Evolutionary conservation across 2,329 filamentous ascomycete genomes (phyloP).

Genomic region (Paraconiothyrium brasiliense): DNA sequence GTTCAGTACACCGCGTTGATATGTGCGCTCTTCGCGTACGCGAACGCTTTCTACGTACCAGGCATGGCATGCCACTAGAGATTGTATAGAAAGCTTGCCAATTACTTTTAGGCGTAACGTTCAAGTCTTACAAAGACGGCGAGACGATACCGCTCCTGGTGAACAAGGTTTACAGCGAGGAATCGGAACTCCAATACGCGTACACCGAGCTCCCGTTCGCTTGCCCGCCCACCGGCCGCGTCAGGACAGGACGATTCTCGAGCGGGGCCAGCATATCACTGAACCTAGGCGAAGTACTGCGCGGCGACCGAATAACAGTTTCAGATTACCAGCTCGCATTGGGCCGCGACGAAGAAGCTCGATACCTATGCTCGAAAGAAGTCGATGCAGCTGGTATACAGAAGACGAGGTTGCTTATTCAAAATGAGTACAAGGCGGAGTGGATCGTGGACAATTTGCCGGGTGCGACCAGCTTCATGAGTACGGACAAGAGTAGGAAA

Average conservation of each 20-base stretch:
- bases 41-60: slow-evolving; percentile 83
- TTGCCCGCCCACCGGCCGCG: slow-evolving; percentile 77
- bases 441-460: slow-evolving; percentile 95
- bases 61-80: slow-evolving; percentile 60
- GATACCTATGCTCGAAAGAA: slow-evolving; percentile 74
- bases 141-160: slow-evolving; percentile 85
- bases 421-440: slow-evolving; percentile 84
- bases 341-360: slow-evolving; percentile 77
- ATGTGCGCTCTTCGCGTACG: slow-evolving; percentile 48
- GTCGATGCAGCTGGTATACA: slow-evolving; percentile 72
- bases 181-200: slow-evolving; percentile 89
- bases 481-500: slow-evolving; percentile 82
- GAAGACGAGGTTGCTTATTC: slow-evolving; percentile 75
- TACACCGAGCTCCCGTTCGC: slow-evolving; percentile 90
- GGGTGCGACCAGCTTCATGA: slow-evolving; percentile 87
- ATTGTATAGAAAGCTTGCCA: not conserved
- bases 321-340: slow-evolving; percentile 85
- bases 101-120: slow-evolving; percentile 73
- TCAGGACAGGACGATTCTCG: slow-evolving; percentile 72
- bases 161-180: slow-evolving; percentile 91
- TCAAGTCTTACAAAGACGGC: slow-evolving; percentile 79
- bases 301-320: slow-evolving; percentile 83
- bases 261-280: slow-evolving; percentile 81
- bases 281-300: slow-evolving; percentile 86
- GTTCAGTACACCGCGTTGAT: slow-evolving; percentile 21